Base-by-base conservation (phyloP, 371 early-diverging fungal species). In the Homolaphlyctis polyrhiza region DNA sequence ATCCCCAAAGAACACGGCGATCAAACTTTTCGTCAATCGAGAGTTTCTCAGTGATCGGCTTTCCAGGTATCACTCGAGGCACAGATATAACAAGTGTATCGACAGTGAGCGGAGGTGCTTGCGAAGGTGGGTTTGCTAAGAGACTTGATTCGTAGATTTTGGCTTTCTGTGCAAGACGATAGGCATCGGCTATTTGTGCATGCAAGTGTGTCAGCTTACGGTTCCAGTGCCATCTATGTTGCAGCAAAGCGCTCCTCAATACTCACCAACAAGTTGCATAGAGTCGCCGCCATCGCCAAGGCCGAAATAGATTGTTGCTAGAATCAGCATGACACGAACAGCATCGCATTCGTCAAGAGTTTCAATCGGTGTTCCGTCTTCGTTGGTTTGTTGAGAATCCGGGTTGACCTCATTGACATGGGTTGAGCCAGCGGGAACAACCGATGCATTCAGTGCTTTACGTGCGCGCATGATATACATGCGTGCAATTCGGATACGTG, bases 181-280 rank as follows among this genome's bases (percentile, higher is more conserved):
- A 55, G 21, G 55, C 55, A 55, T 55, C 55, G 28, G 55, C 55
- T 55, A 25, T 3, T 47, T 18, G 18, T 18, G 39, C 8, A 39
- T 39, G 39, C 39, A 39, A 39, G 39, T 11, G 11, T 39, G 39
- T 39, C 39, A 39, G 39, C 39, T 39, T 18, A 18, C 39, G 18
- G 39, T 11, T 18, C 39, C 8, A 39, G 8, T 8, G 39, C 39
- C 18, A 39, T 39, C 11, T 39, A 11, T 39, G 39, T 18, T 39
- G 39, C 39, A 11, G 39, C 39, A 39, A 39, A 39, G 11, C 39
- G 39, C 11, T 8, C 39, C 39, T 39, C 11, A 11, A 8, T 8
- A 39, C 55, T 55, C n/a, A 55, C 55, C 55, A 55, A 55, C 25
- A 3, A 55, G 55, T 33, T 55, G 55, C 55, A 55, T 55, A 3